A percentile compares a stretch with the other conserved stretches of the same genome.
These are phyloP conservation scores for Penicillium sp. DNA, from an alignment of 2,329 filamentous ascomycete species.

Conservation along the genomic window DNA sequence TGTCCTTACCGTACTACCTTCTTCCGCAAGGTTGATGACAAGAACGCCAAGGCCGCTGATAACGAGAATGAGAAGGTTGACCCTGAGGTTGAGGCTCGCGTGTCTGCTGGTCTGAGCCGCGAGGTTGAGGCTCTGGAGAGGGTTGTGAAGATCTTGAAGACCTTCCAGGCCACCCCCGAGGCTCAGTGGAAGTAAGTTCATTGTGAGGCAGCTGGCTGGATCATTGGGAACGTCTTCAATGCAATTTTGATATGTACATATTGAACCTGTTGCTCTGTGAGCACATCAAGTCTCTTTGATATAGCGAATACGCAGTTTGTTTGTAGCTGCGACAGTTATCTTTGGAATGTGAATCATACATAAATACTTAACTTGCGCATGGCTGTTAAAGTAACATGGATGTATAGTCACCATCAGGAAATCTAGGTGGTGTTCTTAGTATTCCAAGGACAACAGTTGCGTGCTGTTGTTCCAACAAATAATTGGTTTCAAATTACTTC, in stretches of 20 bases:
- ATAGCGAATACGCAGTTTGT: conserved; percentile 16
- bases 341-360: background rate
- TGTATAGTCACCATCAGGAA: background rate
- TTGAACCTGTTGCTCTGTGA: conserved; percentile 16
- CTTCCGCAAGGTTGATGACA: conserved; percentile 72
- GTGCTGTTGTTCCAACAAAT: background rate
- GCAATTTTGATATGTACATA: conserved; percentile 23
- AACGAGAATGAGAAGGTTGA: background rate
- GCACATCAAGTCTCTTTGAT: conserved; percentile 14
- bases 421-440: background rate
- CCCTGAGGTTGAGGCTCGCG: conserved; percentile 35
- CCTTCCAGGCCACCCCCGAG: conserved; percentile 59
- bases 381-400: background rate
- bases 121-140: conserved; percentile 80
- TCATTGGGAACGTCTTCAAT: conserved; percentile 5
- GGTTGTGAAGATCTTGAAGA: conserved; percentile 73
- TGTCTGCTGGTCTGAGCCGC: conserved; percentile 58
- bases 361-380: background rate
- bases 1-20: conserved; percentile 94
- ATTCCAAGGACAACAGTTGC: background rate
- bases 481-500: background rate
- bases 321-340: background rate
- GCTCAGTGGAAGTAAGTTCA: conserved; percentile 41
- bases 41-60: conserved; percentile 47
- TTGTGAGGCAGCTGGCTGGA: conserved; percentile 1